Evolutionary conservation across 163 green algal species (phyloP).

Genomic region (Chlamydomonas reinhardtii): DNA sequence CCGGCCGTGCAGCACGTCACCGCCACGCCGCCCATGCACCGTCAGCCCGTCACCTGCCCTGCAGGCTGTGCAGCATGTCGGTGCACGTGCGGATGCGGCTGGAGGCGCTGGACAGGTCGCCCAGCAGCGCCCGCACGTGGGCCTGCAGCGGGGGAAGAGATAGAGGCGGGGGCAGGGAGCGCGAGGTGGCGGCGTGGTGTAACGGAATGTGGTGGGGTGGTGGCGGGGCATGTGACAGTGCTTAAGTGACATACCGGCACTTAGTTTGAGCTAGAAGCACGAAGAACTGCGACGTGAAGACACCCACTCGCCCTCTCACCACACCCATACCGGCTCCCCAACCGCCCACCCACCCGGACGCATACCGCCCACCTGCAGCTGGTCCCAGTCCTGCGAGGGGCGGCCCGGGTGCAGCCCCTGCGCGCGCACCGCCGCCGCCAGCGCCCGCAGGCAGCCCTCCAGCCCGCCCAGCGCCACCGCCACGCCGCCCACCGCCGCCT

Average conservation of each 20-base stretch:
- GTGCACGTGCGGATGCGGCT: slow-evolving; percentile 6
- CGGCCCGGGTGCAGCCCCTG: not conserved
- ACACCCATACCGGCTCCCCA: no score
- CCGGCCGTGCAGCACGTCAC: no score
- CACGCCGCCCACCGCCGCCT: slow-evolving; percentile 3
- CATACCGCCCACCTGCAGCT: slow-evolving; percentile 39
- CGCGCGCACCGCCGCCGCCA: not conserved
- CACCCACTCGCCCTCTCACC: no score
- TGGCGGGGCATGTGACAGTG: no score
- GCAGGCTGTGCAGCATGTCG: slow-evolving; percentile 23
- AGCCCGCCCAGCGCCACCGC: slow-evolving; percentile 2
- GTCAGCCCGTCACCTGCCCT: not conserved
- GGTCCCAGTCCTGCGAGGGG: not conserved
- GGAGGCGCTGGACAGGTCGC: slow-evolving; percentile 28
- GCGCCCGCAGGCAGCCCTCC: slow-evolving; percentile 19
- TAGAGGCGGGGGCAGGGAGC: no score
- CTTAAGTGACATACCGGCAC: no score
- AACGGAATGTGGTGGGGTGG: not conserved
- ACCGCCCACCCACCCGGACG: not conserved
- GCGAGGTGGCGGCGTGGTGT: not conserved
- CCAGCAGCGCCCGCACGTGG: slow-evolving; percentile 12
- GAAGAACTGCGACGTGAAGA: no score
- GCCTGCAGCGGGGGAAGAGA: no score
- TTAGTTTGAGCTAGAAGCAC: no score
- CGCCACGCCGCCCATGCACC: not conserved